Conservation (phyloP, 2,329 filamentous ascomycete species). For the Talaromyces sp. region DNA sequence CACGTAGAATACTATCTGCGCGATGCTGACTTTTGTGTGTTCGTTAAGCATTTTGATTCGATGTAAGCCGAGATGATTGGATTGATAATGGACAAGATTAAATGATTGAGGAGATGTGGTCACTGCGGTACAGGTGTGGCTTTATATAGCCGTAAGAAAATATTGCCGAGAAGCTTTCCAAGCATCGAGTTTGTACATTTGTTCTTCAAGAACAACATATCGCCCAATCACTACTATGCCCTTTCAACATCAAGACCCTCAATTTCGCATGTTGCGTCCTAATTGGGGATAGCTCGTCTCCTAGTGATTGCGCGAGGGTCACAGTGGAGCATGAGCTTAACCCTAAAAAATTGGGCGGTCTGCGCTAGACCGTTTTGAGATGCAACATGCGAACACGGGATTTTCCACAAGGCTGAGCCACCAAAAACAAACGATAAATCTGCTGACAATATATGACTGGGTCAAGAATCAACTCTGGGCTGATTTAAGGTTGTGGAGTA, state of each 20-base stretch:
- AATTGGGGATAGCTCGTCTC: conserved; percentile 8
- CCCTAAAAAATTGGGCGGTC: background rate
- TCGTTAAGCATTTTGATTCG: conserved; percentile 20
- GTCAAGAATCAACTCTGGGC: background rate
- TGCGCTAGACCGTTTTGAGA: conserved; percentile 7
- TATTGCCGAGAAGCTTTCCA: background rate
- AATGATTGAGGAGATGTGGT: background rate
- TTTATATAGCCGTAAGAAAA: background rate
- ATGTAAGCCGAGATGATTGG: background rate
- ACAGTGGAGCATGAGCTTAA: background rate
- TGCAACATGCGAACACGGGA: conserved; percentile 6
- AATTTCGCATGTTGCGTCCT: conserved; percentile 14
- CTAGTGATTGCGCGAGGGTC: background rate
- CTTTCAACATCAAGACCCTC: background rate
- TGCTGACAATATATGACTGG: no score
- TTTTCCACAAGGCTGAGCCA: background rate
- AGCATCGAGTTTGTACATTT: background rate
- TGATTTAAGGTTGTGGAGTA: conserved; percentile 16
- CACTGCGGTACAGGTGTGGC: background rate
- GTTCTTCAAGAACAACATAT: background rate
- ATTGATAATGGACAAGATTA: background rate
- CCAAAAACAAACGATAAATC: no score
- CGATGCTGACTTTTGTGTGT: conserved; percentile 23
- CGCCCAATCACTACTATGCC: background rate
- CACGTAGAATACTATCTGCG: conserved; percentile 24